phyloP scores from a whole-genome alignment of 2,329 filamentous ascomycete species.

The Hypoxylon sp. region DNA sequence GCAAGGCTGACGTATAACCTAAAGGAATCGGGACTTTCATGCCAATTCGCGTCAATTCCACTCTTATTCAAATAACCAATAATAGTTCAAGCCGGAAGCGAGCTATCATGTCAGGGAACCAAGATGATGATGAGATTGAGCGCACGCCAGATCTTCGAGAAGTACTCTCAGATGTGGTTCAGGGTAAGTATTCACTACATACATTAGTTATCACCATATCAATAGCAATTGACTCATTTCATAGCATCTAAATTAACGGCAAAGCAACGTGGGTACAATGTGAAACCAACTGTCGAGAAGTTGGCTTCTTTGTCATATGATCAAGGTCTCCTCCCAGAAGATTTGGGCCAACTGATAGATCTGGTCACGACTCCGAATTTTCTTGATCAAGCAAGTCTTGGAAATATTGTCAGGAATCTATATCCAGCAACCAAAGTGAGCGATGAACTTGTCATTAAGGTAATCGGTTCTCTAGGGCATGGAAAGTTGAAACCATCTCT shows the following conservation, averaged over 20 bases:
- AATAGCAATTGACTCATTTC: slow-evolving; percentile 14
- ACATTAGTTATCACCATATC: neutral
- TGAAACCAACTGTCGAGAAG: slow-evolving; percentile 75
- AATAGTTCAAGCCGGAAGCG: slow-evolving; percentile 1
- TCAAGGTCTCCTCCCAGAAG: slow-evolving; percentile 73
- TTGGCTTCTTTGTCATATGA: slow-evolving; percentile 76
- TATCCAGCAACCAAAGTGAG: slow-evolving; percentile 80
- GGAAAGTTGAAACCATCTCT: slow-evolving; percentile 82
- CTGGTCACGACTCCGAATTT: slow-evolving; percentile 76
- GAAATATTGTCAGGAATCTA: slow-evolving; percentile 78
- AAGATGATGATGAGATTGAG: slow-evolving; percentile 20
- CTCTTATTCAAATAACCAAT: neutral
- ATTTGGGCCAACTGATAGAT: slow-evolving; percentile 75
- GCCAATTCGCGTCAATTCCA: neutral
- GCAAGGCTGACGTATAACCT: slow-evolving; percentile 19
- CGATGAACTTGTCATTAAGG: slow-evolving; percentile 71
- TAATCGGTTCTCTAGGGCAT: slow-evolving; percentile 82
- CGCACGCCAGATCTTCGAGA: slow-evolving; percentile 39
- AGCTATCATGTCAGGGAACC: slow-evolving; percentile 34
- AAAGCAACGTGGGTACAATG: slow-evolving; percentile 74
- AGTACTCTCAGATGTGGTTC: slow-evolving; percentile 44
- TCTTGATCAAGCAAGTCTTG: slow-evolving; percentile 82
- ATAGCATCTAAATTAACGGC: slow-evolving; percentile 72
- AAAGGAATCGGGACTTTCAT: neutral
- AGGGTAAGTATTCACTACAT: slow-evolving; percentile 45